Percentiles rank a stretch among this genome's conserved stretches.
These are phyloP conservation scores for Veloporphyrellus conicus DNA, from an alignment of 1,284 basidiomycete genomes.

Conservation along the genomic window DNA sequence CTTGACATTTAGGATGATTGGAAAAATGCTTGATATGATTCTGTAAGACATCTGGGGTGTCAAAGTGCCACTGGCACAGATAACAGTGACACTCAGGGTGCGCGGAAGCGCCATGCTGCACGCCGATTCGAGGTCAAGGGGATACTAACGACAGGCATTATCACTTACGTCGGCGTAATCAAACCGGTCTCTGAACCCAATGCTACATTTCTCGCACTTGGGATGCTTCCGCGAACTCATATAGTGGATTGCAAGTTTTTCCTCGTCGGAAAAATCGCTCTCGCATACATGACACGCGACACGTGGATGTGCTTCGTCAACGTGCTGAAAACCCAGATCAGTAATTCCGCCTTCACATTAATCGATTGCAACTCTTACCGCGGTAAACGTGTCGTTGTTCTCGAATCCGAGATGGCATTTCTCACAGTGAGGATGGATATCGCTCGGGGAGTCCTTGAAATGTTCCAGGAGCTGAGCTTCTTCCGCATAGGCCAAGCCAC, in stretches of 20 bases:
- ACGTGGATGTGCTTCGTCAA: slow-evolving; percentile 26
- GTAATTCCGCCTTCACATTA: not conserved
- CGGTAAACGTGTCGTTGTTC: slow-evolving; percentile 9
- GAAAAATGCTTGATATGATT: slow-evolving; percentile 34
- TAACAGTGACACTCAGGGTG: slow-evolving; percentile 33
- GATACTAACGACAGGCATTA: not conserved
- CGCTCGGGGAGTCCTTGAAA: slow-evolving; percentile 23
- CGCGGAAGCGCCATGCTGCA: slow-evolving; percentile 28
- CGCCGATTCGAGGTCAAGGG: slow-evolving; percentile 7
- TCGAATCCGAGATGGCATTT: slow-evolving; percentile 27
- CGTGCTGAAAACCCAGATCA: slow-evolving; percentile 20
- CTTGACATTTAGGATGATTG: slow-evolving; percentile 30
- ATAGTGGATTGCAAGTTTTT: slow-evolving; percentile 26
- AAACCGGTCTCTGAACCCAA: slow-evolving; percentile 29
- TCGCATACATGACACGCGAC: slow-evolving; percentile 28
- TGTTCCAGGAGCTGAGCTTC: slow-evolving; percentile 29
- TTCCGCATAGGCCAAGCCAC: slow-evolving; percentile 24
- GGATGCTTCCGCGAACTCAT: slow-evolving; percentile 26
- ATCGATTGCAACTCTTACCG: slow-evolving; percentile 18
- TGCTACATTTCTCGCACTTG: slow-evolving; percentile 24
- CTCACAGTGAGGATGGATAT: slow-evolving; percentile 27
- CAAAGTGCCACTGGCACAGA: slow-evolving; percentile 36
- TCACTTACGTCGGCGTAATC: slow-evolving; percentile 31
- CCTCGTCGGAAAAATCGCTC: slow-evolving; percentile 21
- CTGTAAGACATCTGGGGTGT: slow-evolving; percentile 24